Conservation (phyloP, 2,329 filamentous ascomycete species). For the Pyrenophora teres region DNA sequence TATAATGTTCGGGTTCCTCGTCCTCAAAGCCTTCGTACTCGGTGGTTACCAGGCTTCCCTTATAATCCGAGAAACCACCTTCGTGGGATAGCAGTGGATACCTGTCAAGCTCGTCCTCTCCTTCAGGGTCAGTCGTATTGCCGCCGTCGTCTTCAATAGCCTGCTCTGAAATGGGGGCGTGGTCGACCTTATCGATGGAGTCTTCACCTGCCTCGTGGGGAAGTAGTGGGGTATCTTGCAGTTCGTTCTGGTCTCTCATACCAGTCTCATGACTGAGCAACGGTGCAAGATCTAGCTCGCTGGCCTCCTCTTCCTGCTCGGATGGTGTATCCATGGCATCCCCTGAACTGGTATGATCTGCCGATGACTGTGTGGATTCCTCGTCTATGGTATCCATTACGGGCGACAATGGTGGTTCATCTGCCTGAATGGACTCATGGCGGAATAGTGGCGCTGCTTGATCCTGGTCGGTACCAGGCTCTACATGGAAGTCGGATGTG, state of each 20-base stretch:
- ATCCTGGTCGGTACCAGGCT: constrained; percentile 20
- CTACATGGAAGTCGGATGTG: constrained; percentile 21
- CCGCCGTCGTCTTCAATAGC: constrained; percentile 10
- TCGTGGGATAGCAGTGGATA: constrained; percentile 48
- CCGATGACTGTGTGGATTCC: constrained; percentile 22
- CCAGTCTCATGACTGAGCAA: constrained; percentile 22
- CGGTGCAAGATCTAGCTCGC: constrained; percentile 15
- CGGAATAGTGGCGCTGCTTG: constrained; percentile 38
- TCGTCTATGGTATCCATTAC: constrained; percentile 26
- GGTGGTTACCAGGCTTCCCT: constrained; percentile 20
- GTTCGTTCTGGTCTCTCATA: constrained; percentile 6
- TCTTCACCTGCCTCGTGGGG: constrained; percentile 14
- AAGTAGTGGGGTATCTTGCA: constrained; percentile 18
- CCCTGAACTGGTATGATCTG: constrained; percentile 27
- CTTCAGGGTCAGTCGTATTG: constrained; percentile 13
- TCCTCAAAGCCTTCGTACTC: constrained; percentile 18
- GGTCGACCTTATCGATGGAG: constrained; percentile 6
- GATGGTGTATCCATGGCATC: constrained; percentile 26
- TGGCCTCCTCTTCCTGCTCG: constrained; percentile 18
- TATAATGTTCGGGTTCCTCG: constrained; percentile 18
- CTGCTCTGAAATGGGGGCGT: constrained; percentile 29
- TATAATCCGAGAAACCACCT: constrained; percentile 26
- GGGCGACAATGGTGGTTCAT: constrained; percentile 7
- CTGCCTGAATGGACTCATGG: constrained; percentile 35
- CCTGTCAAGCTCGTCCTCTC: constrained; percentile 29